Base-by-base conservation (phyloP, 2,329 filamentous ascomycete species). In the Septoria petroselini region DNA sequence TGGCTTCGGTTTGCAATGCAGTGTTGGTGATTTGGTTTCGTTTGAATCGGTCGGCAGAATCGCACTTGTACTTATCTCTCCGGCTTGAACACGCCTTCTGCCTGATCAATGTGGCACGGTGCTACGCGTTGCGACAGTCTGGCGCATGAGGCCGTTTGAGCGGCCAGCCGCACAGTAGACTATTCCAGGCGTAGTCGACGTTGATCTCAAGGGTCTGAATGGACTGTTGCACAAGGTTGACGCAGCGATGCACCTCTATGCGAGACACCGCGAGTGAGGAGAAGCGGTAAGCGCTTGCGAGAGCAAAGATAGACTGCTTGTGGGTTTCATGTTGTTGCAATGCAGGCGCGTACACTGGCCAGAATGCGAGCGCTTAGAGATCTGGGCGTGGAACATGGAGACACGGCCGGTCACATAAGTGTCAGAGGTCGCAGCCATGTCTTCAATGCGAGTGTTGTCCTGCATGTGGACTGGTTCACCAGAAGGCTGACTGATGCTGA, bases 291-390 rank as follows among this genome's bases (percentile, higher is more conserved):
- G 15, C 15, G 9, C 27, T n/a, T 39, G 23, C 23, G 31, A 18
- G 34, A 25, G 33, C 35, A 40, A 47, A 47, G 43, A 47, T 47
- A 47, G 34, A 35, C 15, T 31, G 7, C 17, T 33, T 19, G 37
- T 35, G 12, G 25, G 48, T 51, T 47, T 47, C 48, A 51, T 23
- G 31, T 41, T 25, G 14, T 25, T 15, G n/a, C 34, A 44, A 41
- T 21, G 48, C 48, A 25, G 33, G 37, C 42, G 48, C 25, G 31
- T 51, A 41, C 48, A 39, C 37, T 46, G 41, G 43, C 25, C 15
- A 12, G 27, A 25, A 31, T 30, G 48, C 30, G 12, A 40, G 48
- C 48, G 48, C 42, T 51, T 46, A 47, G 12, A 39, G 31, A 34
- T 34, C 43, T 47, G 39, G 34, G 34, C 43, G 38, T 19, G 11